phyloP scores from a whole-genome alignment of 805 yeast species.

The Pichia phayaonensis region DNA sequence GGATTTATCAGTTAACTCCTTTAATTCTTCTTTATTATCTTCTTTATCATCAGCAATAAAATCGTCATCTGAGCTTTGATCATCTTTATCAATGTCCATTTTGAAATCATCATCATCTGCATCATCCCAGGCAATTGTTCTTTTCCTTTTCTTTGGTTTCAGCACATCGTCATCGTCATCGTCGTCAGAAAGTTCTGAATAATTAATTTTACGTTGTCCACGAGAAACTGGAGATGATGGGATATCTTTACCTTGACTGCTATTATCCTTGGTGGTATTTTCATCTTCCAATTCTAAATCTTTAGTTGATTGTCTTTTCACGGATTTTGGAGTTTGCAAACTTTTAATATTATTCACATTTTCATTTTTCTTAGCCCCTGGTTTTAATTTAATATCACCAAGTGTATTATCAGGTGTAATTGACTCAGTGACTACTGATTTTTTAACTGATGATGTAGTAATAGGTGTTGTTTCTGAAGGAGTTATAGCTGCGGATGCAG shows the following conservation, averaged over 20 bases:
- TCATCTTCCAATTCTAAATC: neutral
- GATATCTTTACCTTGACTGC: slow-evolving; percentile 1
- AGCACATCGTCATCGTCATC: slow-evolving; percentile 11
- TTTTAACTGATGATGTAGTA: neutral
- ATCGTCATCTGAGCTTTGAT: slow-evolving; percentile 15
- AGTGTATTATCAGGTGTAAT: slow-evolving; percentile 24
- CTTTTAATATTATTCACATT: neutral
- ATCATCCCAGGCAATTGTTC: slow-evolving; percentile 13
- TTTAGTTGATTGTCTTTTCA: neutral
- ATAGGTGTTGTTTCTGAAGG: neutral
- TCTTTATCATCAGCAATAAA: slow-evolving; percentile 16
- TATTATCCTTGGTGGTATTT: neutral
- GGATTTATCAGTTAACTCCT: slow-evolving; percentile 9
- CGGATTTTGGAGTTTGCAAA: slow-evolving; percentile 12
- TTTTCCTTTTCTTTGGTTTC: slow-evolving; percentile 5
- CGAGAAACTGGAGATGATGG: slow-evolving; percentile 18
- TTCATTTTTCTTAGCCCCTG: neutral
- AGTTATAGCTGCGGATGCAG: neutral
- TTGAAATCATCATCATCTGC: slow-evolving; percentile 19
- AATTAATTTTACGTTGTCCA: slow-evolving; percentile 13
- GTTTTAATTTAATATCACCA: slow-evolving; percentile 5
- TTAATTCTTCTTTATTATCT: slow-evolving; percentile 11
- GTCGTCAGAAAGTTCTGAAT: slow-evolving; percentile 16
- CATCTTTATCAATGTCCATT: slow-evolving; percentile 8
- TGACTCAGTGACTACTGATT: slow-evolving; percentile 5